Evolutionary conservation across 2,329 filamentous ascomycete genomes (phyloP).

Genomic region (Botryosphaeria dothidea): DNA sequence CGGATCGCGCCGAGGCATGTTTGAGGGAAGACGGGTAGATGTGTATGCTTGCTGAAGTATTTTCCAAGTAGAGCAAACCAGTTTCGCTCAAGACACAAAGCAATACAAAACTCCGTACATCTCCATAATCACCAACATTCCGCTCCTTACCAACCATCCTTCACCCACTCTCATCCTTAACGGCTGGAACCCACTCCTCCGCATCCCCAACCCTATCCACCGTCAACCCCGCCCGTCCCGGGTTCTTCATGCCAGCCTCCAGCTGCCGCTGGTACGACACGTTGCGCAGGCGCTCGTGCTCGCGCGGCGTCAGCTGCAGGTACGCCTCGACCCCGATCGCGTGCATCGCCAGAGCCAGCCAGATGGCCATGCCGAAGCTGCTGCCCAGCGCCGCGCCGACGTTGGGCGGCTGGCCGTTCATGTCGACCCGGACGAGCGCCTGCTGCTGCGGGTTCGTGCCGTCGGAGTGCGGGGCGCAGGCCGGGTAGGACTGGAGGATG

Average conservation of each 20-base stretch:
- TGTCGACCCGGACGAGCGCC: constrained; percentile 32
- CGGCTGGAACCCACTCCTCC: constrained; percentile 26
- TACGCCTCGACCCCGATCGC: constrained; percentile 33
- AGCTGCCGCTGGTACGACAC: constrained; percentile 59
- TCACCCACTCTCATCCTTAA: constrained; percentile 7
- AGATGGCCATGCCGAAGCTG: too few relatives aligned
- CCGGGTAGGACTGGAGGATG: constrained; percentile 30
- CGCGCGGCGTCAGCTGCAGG: constrained; percentile 55
- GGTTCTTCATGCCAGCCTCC: constrained; percentile 53
- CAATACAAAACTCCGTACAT: too few relatives aligned
- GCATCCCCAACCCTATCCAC: constrained; percentile 32
- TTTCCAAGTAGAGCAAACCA: too few relatives aligned
- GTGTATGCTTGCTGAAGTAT: too few relatives aligned
- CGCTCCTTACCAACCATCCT: neutral
- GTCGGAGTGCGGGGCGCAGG: constrained; percentile 45
- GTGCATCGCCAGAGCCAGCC: neutral
- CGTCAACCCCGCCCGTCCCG: constrained; percentile 36
- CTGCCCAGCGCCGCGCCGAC: too few relatives aligned
- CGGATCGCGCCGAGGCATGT: neutral
- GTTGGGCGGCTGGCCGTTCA: neutral
- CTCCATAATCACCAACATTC: too few relatives aligned
- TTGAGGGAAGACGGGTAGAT: neutral
- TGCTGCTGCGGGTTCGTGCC: constrained; percentile 29
- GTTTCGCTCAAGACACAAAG: too few relatives aligned
- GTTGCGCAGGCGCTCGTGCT: constrained; percentile 55